phyloP scores from a whole-genome alignment of 2,329 filamentous ascomycete genomes.

The Pseudocercospora vitis region DNA sequence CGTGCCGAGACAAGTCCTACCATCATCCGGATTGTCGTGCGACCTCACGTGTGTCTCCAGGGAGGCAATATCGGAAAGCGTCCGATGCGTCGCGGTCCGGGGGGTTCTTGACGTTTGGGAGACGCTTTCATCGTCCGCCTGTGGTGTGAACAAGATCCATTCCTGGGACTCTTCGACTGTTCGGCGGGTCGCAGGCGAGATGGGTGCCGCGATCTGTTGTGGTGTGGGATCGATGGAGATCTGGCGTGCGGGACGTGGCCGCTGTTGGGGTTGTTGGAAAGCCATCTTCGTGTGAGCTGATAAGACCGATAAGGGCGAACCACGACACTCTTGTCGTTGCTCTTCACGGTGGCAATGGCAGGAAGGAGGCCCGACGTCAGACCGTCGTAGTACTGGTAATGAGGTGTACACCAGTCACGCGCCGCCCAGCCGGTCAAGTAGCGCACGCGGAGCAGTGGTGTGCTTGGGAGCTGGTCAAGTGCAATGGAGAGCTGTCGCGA shows the following conservation, averaged over 20 bases:
- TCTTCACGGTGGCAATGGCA: background rate
- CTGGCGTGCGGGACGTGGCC: conserved; percentile 23
- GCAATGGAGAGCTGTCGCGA: conserved; percentile 16
- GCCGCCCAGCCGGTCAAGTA: conserved; percentile 17
- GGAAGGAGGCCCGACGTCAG: background rate
- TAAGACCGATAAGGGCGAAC: conserved; percentile 18
- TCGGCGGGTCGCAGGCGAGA: conserved; percentile 45
- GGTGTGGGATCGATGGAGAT: conserved; percentile 21
- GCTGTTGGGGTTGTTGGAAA: conserved; percentile 29
- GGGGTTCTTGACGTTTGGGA: conserved; percentile 67
- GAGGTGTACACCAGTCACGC: conserved; percentile 12
- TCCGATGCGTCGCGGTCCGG: conserved; percentile 63
- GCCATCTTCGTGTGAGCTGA: conserved; percentile 22
- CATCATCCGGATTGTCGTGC: conserved; percentile 44
- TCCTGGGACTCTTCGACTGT: conserved; percentile 74
- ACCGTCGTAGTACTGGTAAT: conserved; percentile 9
- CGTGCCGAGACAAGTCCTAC: conserved; percentile 46
- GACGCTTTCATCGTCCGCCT: conserved; percentile 61
- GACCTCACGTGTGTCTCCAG: conserved; percentile 68
- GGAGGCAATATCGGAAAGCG: conserved; percentile 77
- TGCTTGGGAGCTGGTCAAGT: conserved; percentile 13
- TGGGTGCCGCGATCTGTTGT: conserved; percentile 20
- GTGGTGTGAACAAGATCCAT: conserved; percentile 87
- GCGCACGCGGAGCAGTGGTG: conserved; percentile 17
- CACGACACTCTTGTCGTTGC: conserved; percentile 7